Conservation (phyloP, 441 rosid species). For the Mallotus japonicus region DNA sequence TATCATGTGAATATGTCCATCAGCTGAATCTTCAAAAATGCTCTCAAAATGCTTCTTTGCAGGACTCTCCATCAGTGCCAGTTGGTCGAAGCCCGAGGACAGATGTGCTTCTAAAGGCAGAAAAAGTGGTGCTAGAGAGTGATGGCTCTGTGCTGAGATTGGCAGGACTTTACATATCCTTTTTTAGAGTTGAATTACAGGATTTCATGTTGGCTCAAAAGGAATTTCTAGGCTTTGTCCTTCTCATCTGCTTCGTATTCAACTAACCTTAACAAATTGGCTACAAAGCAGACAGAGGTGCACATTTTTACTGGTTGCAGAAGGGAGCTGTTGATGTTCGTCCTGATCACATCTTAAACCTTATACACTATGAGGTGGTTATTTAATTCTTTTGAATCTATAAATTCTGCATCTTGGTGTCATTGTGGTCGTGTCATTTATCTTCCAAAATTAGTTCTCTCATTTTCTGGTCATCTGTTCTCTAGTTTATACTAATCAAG, state of each 20-base stretch:
- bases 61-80: constrained; percentile 79
- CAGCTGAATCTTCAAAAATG: background rate
- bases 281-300: constrained; percentile 82
- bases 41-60: constrained; percentile 21
- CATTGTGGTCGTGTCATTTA: background rate
- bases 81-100: constrained; percentile 82
- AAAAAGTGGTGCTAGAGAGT: constrained; percentile 60
- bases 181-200: constrained; percentile 15
- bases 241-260: background rate
- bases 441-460: background rate
- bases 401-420: background rate
- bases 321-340: constrained; percentile 66
- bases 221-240: background rate
- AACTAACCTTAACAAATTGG: constrained; percentile 43
- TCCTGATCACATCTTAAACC: constrained; percentile 88
- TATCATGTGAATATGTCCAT: background rate
- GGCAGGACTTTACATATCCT: constrained; percentile 99
- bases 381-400: constrained; percentile 10
- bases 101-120: constrained; percentile 78
- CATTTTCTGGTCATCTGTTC: background rate
- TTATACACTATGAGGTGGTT: constrained; percentile 85
- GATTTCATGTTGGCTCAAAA: background rate
- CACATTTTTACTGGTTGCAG: constrained; percentile 76
- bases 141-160: constrained; percentile 79
- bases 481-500: background rate